Percentiles rank a stretch among this genome's conserved stretches.
These are phyloP conservation scores for Rhinocladiella mackenziei DNA, from an alignment of 2,329 filamentous ascomycete genomes.

Conservation along the genomic window DNA sequence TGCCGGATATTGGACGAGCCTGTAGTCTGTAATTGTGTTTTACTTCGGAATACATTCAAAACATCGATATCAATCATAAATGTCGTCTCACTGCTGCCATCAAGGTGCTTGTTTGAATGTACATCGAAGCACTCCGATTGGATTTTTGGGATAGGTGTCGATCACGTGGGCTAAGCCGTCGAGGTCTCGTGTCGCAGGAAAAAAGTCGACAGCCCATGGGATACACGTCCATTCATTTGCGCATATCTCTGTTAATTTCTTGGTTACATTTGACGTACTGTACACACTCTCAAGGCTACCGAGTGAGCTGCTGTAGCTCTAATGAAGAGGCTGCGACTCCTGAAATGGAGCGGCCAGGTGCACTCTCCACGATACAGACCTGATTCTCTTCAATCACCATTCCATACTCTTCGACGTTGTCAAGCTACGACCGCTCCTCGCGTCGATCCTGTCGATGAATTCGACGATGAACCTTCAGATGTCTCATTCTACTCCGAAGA, in stretches of 20 bases:
- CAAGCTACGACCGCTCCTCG: conserved; percentile 41
- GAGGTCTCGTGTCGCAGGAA: conserved; percentile 28
- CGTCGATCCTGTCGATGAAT: conserved; percentile 30
- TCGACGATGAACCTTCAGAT: conserved; percentile 31
- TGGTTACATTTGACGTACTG: not conserved
- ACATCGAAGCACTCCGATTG: no score
- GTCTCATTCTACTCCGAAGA: conserved; percentile 33
- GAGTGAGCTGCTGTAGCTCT: conserved; percentile 26
- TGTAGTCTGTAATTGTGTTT: no score
- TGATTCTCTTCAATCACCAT: conserved; percentile 35
- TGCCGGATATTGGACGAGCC: no score
- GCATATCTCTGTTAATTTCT: not conserved
- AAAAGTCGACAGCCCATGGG: conserved; percentile 16
- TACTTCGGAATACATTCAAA: no score
- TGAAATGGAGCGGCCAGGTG: conserved; percentile 50
- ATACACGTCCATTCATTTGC: conserved; percentile 4
- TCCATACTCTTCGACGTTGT: conserved; percentile 36
- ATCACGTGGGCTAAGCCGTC: no score
- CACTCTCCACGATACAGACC: conserved; percentile 47
- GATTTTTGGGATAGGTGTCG: no score
- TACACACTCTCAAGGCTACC: not conserved
- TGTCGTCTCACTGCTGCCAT: no score
- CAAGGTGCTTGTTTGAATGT: no score
- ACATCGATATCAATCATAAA: no score
- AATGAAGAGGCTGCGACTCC: conserved; percentile 51